Base-by-base conservation (phyloP, 179 eudicot species). In the Patellifolia procumbens region DNA sequence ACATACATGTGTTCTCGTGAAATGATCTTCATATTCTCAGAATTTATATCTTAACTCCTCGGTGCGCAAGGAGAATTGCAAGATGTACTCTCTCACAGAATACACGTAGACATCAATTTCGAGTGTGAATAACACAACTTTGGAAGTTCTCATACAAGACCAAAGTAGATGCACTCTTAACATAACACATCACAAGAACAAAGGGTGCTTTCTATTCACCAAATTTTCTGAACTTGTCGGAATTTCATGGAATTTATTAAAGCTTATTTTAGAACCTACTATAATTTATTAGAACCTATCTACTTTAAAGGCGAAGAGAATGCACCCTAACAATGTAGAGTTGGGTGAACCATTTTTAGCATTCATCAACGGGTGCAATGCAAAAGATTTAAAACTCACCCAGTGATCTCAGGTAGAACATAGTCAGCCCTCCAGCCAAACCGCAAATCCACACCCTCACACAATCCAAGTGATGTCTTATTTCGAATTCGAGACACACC, bases 391-490 rank as follows among this genome's bases (percentile, higher is more conserved):
- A 37, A 11, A 42, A 79, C 86, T 85, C 83, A 85, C 97, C 98
- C 98, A 7, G 90, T 90, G 73, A 94, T 61, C 80, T 90, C 96
- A n/a, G 98, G 98, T 76, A 94, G 92, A 86, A 89, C 91, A 79
- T 89, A 94, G 74, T 94, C 97, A 7, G 98, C 98, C 81, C 86
- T 89, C 98, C 98, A 94, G 53, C 96, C 92, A 80, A 94, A 94
- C 70, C 98, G 89, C 26, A 94, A 83, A 85, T 92, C 98, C 71
- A 92, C 83, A 62, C 96, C 96, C 28, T 96, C 96, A 75, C 90
- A 87, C 78, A 92, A 66, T 58, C 94, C 94, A 79, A 94, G 81
- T n/a, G 90, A 81, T 43, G 98, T 92, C 78, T 94, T 94, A 74
- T 94, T 90, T 69, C 89, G 84, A 46, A 94, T 94, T 74, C 92